Percentiles rank a stretch among this genome's conserved stretches.
These are phyloP conservation scores for Ganoderma lucidum DNA, from an alignment of 1,284 basidiomycete genomes.

Conservation along the genomic window DNA sequence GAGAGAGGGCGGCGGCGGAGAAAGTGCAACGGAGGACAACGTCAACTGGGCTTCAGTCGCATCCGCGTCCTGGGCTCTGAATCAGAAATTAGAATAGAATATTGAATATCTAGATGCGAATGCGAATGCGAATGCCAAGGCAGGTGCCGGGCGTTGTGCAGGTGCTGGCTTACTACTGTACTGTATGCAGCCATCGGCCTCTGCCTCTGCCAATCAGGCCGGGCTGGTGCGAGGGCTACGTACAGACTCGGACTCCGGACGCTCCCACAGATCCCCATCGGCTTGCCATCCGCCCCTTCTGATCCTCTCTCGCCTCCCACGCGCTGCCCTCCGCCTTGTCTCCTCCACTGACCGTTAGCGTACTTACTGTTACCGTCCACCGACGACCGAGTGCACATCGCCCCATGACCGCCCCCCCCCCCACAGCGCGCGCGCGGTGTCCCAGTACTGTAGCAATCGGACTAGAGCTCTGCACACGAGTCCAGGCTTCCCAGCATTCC, in stretches of 20 bases:
- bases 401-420: conserved; percentile 2
- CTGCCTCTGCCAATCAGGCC: not conserved
- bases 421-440: not conserved
- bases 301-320: conserved; percentile 5
- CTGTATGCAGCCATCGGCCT: not conserved
- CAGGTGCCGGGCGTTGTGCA: too few species aligned
- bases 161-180: not conserved
- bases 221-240: not conserved
- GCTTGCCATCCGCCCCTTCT: conserved; percentile 1
- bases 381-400: not conserved
- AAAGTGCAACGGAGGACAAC: not conserved
- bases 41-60: not conserved
- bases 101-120: too few species aligned
- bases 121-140: not conserved
- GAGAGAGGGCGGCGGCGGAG: not conserved
- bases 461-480: not conserved
- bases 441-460: too few species aligned
- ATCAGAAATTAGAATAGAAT: too few species aligned
- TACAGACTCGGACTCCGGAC: not conserved
- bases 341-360: not conserved
- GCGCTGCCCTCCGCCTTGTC: not conserved
- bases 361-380: not conserved
- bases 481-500: not conserved
- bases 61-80: not conserved
- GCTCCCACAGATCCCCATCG: conserved; percentile 9